A percentile compares a stretch with the other conserved stretches of the same genome.
phyloP scores from a whole-genome alignment of 257 asterid genomes.

The Gynochthodes officinalis region DNA sequence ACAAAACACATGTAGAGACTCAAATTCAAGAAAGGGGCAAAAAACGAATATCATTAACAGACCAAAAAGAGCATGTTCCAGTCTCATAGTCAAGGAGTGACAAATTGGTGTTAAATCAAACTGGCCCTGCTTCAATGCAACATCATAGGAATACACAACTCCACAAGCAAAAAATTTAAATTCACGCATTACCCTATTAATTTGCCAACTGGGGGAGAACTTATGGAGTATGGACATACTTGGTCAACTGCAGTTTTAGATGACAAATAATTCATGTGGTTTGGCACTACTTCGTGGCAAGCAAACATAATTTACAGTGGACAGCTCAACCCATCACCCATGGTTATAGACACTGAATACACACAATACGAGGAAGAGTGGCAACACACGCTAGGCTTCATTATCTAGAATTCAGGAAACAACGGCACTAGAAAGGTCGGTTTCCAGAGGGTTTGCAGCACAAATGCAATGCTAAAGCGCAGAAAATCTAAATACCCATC shows the following conservation, averaged over 20 bases:
- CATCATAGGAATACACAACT: background rate
- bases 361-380: too few species aligned
- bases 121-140: background rate
- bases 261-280: background rate
- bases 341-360: background rate
- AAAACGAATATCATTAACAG: too few species aligned
- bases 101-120: background rate
- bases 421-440: too few species aligned
- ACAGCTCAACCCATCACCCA: background rate
- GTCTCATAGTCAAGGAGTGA: background rate
- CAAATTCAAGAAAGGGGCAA: too few species aligned
- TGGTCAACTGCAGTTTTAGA: background rate
- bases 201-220: background rate
- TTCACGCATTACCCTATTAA: background rate
- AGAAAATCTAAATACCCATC: too few species aligned
- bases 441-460: too few species aligned
- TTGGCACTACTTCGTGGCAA: background rate
- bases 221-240: background rate
- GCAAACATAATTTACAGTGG: background rate
- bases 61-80: background rate
- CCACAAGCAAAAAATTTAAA: too few species aligned
- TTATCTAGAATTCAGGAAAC: too few species aligned
- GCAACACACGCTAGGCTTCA: too few species aligned
- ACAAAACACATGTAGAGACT: too few species aligned
- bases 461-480: too few species aligned